These are phyloP conservation scores for Daedalea quercina DNA, from an alignment of 768 basidiomycete genomes.

Conservation along the genomic window DNA sequence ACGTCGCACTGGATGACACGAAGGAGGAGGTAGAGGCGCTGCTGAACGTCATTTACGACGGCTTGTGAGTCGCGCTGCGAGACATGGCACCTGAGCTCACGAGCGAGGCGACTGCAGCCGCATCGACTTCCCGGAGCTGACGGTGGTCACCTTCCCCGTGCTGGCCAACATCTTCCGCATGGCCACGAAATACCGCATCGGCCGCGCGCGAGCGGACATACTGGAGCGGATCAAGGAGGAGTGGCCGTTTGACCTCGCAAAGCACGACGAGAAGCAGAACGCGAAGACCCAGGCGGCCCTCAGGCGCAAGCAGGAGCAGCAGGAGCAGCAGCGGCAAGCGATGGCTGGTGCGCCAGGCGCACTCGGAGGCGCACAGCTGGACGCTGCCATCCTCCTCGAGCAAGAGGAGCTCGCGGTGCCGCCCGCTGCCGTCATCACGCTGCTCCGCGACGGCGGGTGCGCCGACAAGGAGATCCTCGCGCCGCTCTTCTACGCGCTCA, in stretches of 20 bases:
- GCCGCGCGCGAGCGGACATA: constrained; percentile 22
- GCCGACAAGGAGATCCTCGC: constrained; percentile 11
- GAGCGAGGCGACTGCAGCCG: constrained; percentile 7
- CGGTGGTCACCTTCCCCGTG: constrained; percentile 12
- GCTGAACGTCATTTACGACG: constrained; percentile 20
- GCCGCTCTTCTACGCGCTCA: constrained; percentile 23
- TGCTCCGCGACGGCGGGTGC: constrained; percentile 19
- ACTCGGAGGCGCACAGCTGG: too few relatives aligned
- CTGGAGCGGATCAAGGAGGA: constrained; percentile 23
- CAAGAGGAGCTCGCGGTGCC: constrained; percentile 16
- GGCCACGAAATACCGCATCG: constrained; percentile 27
- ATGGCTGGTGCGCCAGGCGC: too few relatives aligned
- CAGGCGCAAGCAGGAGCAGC: neutral
- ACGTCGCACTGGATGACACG: constrained; percentile 19
- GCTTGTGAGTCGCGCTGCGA: constrained; percentile 14
- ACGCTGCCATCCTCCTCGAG: neutral
- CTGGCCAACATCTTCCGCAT: constrained; percentile 21
- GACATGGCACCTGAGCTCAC: neutral
- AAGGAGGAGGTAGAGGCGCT: constrained; percentile 20
- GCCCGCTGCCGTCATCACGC: constrained; percentile 18
- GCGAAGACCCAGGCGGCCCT: constrained; percentile 6
- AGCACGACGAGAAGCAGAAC: constrained; percentile 17
- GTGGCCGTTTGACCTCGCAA: constrained; percentile 23
- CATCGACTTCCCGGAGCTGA: constrained; percentile 13
- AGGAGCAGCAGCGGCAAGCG: too few relatives aligned